Evolutionary conservation across 176 grass and related monocot species (phyloP), one percentile per base, ranked within the genome.

Genomic region (Eremochloa ophiuroides): DNA sequence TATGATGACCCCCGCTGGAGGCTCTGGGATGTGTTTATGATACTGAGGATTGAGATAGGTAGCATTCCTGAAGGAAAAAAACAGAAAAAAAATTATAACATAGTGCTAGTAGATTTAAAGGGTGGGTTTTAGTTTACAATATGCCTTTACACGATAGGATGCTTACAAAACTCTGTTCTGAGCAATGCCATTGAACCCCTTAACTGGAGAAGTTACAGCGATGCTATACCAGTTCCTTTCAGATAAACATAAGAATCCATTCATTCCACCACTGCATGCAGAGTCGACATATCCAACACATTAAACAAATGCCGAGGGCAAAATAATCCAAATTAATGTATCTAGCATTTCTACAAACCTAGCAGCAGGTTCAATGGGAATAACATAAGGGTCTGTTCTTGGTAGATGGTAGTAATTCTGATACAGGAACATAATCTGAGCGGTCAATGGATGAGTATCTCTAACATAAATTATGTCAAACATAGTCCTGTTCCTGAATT

Each of bases 111-210:
- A 83, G 8, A 47, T 74, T 81, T 44, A 69, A 77, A 81, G 29
- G 43, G n/a, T 42, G 6, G 51, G 4, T 43, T 56, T 75, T 72
- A 23, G 17, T 30, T 44, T 78, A 84, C 34, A 66, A 47, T 76
- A 68, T 82, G 48, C 29, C 29, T 82, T 80, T 62, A 33, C 33
- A 41, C 46, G 14, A 39, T 62, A 53, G 25, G 69, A 60, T 62
- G 77, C 96, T 98, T 98, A 98, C 96, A 93, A 35, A 85, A 91
- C 96, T 95, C 86, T 86, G 87, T 98, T 98, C 31, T 93, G 77
- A 53, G 56, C 33, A 78, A 95, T 86, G 76, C n/a, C 44, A 84
- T 75, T 89, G 68, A 98, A 95, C 33, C 96, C 90, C 73, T 84
- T 89, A 89, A 98, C 65, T 73, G 90, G 93, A 83, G 93, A 86